phyloP scores from a whole-genome alignment of 208 protist genomes.

The Trypanosomatidae sp. region DNA sequence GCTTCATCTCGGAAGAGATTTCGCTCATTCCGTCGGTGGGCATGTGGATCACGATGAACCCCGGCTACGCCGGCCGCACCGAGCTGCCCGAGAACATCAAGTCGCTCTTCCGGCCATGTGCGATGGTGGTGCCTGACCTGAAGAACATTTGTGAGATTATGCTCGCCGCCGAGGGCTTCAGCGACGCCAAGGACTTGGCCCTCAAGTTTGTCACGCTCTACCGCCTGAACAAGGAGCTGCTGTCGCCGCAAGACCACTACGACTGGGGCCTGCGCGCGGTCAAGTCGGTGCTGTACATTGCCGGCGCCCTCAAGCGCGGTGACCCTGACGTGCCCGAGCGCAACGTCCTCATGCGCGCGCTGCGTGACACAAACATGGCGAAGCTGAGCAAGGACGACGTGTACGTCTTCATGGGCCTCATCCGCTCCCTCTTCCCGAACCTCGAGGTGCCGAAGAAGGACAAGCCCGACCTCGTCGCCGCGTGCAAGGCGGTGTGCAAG shows the following conservation, averaged over 20 bases:
- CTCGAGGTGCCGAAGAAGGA: constrained; percentile 91
- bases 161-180: constrained; percentile 96
- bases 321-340: constrained; percentile 92
- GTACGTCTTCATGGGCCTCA: constrained; percentile 96
- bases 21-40: constrained; percentile 80
- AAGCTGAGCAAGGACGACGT: constrained; percentile 97
- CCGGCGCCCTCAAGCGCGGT: constrained; percentile 92
- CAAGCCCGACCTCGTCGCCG: constrained; percentile 85
- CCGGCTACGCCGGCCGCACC: constrained; percentile 94
- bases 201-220: constrained; percentile 98
- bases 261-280: constrained; percentile 98
- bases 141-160: constrained; percentile 99
- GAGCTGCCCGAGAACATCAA: constrained; percentile 97
- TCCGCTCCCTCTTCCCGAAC: constrained; percentile 96
- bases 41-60: constrained; percentile 98
- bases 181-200: constrained; percentile 92
- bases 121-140: constrained; percentile 98
- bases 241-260: constrained; percentile 98
- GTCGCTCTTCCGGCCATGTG: constrained; percentile 94
- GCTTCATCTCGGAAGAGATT: constrained; percentile 95
- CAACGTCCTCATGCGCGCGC: constrained; percentile 94
- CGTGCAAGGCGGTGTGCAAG: constrained; percentile 86
- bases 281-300: constrained; percentile 97
- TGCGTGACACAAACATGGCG: constrained; percentile 96
- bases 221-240: constrained; percentile 92